Percentiles rank a stretch among this genome's conserved stretches.
Conservation (phyloP, 2,329 filamentous ascomycete species). For the Onygenales sp. region DNA sequence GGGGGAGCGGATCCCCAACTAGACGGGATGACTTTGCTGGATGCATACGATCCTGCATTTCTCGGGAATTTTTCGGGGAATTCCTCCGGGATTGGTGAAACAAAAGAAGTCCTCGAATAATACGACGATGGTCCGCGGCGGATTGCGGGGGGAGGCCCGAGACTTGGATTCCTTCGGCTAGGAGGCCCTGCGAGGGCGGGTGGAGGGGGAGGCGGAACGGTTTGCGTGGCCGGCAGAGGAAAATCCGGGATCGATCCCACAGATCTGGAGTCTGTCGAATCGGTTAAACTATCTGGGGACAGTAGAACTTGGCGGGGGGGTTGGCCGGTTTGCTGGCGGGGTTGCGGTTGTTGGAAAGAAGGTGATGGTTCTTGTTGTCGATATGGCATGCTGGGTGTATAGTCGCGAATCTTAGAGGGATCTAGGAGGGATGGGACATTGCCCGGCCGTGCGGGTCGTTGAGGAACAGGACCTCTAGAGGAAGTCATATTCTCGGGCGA, state of each 20-base stretch:
- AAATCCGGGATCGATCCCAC: conserved; percentile 20
- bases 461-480: conserved; percentile 30
- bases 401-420: conserved; percentile 23
- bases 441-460: conserved; percentile 31
- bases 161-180: conserved; percentile 18
- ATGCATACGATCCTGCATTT: conserved; percentile 54
- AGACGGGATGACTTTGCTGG: conserved; percentile 62
- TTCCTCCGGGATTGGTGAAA: conserved; percentile 70
- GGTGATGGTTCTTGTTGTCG: conserved; percentile 10
- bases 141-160: conserved; percentile 22
- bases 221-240: conserved; percentile 13
- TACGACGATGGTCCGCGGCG: conserved; percentile 36
- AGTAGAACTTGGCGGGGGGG: conserved; percentile 15
- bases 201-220: conserved; percentile 16
- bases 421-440: conserved; percentile 29
- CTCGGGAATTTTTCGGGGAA: conserved; percentile 45
- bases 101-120: conserved; percentile 52
- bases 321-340: neutral
- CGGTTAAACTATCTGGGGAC: conserved; percentile 18
- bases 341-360: neutral
- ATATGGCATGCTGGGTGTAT: conserved; percentile 17
- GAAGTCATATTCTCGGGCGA: conserved; percentile 19
- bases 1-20: conserved; percentile 49
- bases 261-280: conserved; percentile 2
- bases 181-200: conserved; percentile 12